A percentile compares a stretch with the other conserved stretches of the same genome.
Evolutionary conservation across 129 eudicot genomes (phyloP).

Genomic region (Flaveria ramosissima): DNA sequence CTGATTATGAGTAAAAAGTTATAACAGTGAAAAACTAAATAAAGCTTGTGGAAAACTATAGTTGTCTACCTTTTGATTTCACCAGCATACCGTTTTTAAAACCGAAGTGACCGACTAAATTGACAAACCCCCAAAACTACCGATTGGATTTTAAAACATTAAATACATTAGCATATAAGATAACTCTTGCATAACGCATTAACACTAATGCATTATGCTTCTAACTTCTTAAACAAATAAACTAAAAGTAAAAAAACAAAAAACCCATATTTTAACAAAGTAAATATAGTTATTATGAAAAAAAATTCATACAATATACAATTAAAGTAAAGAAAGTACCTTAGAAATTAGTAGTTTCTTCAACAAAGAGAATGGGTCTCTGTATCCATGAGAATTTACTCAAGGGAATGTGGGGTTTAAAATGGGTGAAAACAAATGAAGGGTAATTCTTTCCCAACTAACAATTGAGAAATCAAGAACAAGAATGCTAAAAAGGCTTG

Average conservation of each 20-base stretch:
- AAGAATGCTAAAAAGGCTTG: conserved; percentile 8
- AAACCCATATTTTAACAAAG: not conserved
- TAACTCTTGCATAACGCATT: not conserved
- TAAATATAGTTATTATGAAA: not conserved
- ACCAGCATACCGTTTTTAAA: not conserved
- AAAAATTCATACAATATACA: not conserved
- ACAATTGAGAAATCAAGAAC: conserved; percentile 2
- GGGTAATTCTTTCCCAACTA: not conserved
- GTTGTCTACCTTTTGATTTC: too few relatives aligned
- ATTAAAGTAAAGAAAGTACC: conserved; percentile 17
- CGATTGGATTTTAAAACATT: not conserved
- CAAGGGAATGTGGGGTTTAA: conserved; percentile 36
- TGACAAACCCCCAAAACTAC: not conserved
- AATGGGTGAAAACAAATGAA: conserved; percentile 8
- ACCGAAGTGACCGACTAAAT: not conserved
- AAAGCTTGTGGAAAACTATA: not conserved
- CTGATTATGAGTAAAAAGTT: not conserved
- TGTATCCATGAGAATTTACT: conserved; percentile 14
- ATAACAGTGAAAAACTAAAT: not conserved
- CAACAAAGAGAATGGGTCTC: conserved; percentile 20
- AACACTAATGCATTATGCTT: not conserved
- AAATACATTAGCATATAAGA: not conserved
- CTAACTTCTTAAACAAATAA: too few relatives aligned
- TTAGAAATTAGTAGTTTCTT: conserved; percentile 21
- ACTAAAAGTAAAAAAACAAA: not conserved